phyloP scores from a whole-genome alignment of 495 filamentous ascomycete genomes.

The Margaritispora aquatica region DNA sequence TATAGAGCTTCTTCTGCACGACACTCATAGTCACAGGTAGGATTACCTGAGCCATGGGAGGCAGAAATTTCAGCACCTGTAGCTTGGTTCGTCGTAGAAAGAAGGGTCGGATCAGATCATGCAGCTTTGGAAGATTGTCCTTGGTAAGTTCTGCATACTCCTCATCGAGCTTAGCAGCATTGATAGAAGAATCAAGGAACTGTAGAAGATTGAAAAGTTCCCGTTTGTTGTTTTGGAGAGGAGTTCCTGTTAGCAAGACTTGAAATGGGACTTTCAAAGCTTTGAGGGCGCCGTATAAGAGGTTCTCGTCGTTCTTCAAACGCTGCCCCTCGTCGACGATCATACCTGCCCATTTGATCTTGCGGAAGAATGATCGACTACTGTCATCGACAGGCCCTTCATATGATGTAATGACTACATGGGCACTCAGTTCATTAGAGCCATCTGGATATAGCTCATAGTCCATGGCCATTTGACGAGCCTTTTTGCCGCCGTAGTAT shows the following conservation, averaged over 20 bases:
- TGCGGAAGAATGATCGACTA: conserved; percentile 53
- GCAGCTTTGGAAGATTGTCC: conserved; percentile 74
- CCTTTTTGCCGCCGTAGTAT: conserved; percentile 70
- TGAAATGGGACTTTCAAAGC: conserved; percentile 71
- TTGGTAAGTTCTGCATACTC: conserved; percentile 68
- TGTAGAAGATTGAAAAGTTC: conserved; percentile 95
- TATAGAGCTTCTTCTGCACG: conserved; percentile 90
- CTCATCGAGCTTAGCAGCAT: conserved; percentile 66
- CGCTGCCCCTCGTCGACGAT: conserved; percentile 96
- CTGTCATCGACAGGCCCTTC: conserved; percentile 71
- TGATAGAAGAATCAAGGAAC: conserved; percentile 66
- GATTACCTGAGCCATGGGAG: conserved; percentile 90
- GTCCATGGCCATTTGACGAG: conserved; percentile 63
- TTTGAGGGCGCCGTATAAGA: conserved; percentile 68
- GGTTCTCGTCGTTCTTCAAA: conserved; percentile 85
- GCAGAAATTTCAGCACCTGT: conserved; percentile 81
- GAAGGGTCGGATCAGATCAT: conserved; percentile 79
- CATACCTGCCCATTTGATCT: conserved; percentile 76
- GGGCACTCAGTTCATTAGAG: conserved; percentile 57
- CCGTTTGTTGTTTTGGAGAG: conserved; percentile 89
- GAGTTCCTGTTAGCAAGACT: conserved; percentile 79
- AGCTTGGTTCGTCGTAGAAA: conserved; percentile 72
- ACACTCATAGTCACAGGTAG: conserved; percentile 88
- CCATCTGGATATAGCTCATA: conserved; percentile 76
- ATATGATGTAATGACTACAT: conserved; percentile 93